Evolutionary conservation across 306 rosid species (phyloP).

Genomic region (Hylodesmum podocarpum): DNA sequence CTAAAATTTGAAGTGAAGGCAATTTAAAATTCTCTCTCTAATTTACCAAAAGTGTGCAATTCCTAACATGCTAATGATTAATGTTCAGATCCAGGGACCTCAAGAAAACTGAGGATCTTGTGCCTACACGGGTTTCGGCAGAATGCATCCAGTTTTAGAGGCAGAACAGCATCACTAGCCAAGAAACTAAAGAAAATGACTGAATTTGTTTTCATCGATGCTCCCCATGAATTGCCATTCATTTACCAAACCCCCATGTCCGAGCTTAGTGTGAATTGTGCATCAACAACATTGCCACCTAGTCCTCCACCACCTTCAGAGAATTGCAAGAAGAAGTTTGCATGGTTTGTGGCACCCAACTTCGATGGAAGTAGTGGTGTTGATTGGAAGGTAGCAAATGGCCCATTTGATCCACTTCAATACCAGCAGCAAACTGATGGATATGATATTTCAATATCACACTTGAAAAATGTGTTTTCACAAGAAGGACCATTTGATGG

Average conservation of each 20-base stretch:
- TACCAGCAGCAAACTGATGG: conserved; percentile 79
- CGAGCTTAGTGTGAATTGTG: conserved; percentile 21
- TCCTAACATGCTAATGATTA: conserved; percentile 20
- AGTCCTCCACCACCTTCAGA: conserved; percentile 53
- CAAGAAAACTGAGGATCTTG: conserved; percentile 69
- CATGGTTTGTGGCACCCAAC: conserved; percentile 72
- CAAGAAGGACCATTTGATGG: conserved; percentile 83
- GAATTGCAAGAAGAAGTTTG: conserved; percentile 73
- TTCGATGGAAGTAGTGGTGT: conserved; percentile 28
- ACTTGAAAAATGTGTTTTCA: conserved; percentile 55
- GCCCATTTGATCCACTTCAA: conserved; percentile 80
- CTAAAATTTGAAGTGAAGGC: conserved; percentile 3
- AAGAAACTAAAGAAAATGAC: conserved; percentile 73
- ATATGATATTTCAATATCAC: conserved; percentile 57
- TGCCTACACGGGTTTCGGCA: conserved; percentile 97
- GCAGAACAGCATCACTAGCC: conserved; percentile 82
- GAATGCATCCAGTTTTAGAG: conserved; percentile 85
- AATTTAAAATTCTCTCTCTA: conserved; percentile 1
- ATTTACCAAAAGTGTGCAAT: conserved; percentile 13
- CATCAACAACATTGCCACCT: conserved; percentile 34
- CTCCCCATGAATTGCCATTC: conserved; percentile 81
- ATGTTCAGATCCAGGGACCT: conserved; percentile 54
- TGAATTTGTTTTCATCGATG: conserved; percentile 75
- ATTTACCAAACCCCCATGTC: conserved; percentile 58
- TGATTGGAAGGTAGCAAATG: conserved; percentile 64